Conservation (phyloP, 1,139 yeast genomes). For the Sporopachydermia cereana region DNA sequence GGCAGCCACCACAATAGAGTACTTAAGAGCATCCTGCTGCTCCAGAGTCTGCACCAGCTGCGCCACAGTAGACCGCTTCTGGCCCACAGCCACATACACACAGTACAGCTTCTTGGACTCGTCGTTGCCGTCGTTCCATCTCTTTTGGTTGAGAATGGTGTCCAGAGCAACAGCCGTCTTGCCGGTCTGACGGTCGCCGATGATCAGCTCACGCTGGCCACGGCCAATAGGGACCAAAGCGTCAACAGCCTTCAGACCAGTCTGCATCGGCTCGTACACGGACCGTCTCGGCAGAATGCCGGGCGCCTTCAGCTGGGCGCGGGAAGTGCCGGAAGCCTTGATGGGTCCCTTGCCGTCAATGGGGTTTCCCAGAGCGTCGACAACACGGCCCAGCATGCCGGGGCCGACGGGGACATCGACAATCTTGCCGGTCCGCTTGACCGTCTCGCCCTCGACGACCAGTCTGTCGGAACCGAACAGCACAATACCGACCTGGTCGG, state of each 20-base stretch:
- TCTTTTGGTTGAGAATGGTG: conserved; percentile 97
- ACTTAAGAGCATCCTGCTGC: conserved; percentile 95
- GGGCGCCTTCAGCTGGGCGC: conserved; percentile 99
- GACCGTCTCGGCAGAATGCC: conserved; percentile 99
- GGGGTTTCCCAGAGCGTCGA: conserved; percentile 98
- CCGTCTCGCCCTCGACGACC: conserved; percentile 99
- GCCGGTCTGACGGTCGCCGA: conserved; percentile 99
- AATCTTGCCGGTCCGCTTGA: conserved; percentile 99
- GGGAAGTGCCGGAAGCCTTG: conserved; percentile 70
- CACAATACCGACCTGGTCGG: conserved; percentile 99
- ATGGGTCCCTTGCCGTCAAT: conserved; percentile 99
- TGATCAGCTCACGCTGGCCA: conserved; percentile 99
- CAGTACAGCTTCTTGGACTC: conserved; percentile 98
- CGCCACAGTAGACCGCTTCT: conserved; percentile 99
- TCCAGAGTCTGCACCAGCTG: conserved; percentile 98
- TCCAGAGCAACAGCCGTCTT: conserved; percentile 98
- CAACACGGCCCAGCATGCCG: conserved; percentile 96
- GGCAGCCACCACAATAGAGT: conserved; percentile 97
- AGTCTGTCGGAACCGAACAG: conserved; percentile 98
- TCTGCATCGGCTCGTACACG: conserved; percentile 98
- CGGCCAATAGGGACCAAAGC: conserved; percentile 99
- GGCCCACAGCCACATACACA: conserved; percentile 99
- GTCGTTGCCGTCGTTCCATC: conserved; percentile 92
- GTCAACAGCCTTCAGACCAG: conserved; percentile 98
- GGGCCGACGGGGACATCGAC: conserved; percentile 99